Percentiles rank a stretch among this genome's conserved stretches.
Evolutionary conservation across 2,329 filamentous ascomycete species (phyloP).

Genomic region (Tolypocladium capitatum): DNA sequence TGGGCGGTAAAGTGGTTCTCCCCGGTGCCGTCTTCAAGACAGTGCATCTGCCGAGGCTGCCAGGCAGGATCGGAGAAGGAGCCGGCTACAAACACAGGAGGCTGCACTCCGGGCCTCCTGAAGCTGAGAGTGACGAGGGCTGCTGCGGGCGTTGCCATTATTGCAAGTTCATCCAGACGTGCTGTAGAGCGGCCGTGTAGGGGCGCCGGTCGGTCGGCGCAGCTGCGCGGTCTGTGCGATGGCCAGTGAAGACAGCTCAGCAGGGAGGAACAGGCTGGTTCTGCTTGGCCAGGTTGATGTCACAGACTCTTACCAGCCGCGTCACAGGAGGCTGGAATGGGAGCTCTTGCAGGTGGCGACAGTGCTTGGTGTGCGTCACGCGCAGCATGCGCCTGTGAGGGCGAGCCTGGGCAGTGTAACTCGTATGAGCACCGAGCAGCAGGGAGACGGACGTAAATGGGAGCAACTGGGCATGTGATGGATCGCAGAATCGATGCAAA

Average conservation of each 20-base stretch:
- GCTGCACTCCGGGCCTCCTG: slow-evolving; percentile 42
- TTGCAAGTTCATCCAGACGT: not conserved
- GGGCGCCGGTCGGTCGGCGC: not conserved
- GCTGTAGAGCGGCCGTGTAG: not conserved
- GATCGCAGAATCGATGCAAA: not conserved
- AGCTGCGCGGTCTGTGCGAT: not conserved
- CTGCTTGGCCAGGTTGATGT: not conserved
- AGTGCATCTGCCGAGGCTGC: slow-evolving; percentile 53
- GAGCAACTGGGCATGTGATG: not conserved
- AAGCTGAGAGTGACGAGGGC: slow-evolving; percentile 46
- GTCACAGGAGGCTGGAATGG: not conserved
- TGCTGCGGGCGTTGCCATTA: slow-evolving; percentile 10
- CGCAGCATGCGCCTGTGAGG: not conserved
- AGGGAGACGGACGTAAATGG: not conserved
- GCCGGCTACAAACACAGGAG: slow-evolving; percentile 59
- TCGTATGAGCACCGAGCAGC: not conserved
- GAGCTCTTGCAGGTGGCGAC: not conserved
- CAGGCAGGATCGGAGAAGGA: slow-evolving; percentile 56
- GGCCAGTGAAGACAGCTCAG: not conserved
- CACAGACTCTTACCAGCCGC: not conserved
- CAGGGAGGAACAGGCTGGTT: not conserved
- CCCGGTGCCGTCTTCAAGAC: slow-evolving; percentile 33
- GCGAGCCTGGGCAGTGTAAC: not conserved
- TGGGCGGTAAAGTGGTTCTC: slow-evolving; percentile 44
- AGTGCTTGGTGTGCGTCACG: not conserved